Evolutionary conservation across 2,329 filamentous ascomycete species (phyloP), one percentile per base, ranked within the genome.

Genomic region (Colletotrichum limetticola): DNA sequence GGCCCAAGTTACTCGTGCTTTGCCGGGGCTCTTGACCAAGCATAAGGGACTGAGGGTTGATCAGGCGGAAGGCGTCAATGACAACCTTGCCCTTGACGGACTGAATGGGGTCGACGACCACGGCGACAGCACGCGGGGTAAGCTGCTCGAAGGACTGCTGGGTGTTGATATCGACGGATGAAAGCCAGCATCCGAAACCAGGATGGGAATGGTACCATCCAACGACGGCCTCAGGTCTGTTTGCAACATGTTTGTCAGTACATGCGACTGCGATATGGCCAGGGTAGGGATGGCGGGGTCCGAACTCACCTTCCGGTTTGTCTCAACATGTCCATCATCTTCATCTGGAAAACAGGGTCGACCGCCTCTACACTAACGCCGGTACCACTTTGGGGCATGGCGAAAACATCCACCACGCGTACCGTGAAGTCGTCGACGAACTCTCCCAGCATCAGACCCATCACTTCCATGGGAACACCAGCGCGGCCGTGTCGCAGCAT

Each of bases 251-350:
- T 49, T 68, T 57, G 59, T 71, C 69, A 62, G 55, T 68, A 68
- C 49, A 28, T n/a, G 42, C 16, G 24, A 74, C 6, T 49, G 42
- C 19, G 42, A 49, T 49, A 49, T n/a, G 42, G 19, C 42, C n/a
- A 12, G 16, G 58, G 52, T 19, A 14, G 14, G 35, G 61, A 75
- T 66, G 74, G 63, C 19, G 57, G 8, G 24, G 58, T 63, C 59
- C 22, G 62, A 57, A 75, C 90, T 79, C 87, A 97, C 95, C 97
- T 91, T 85, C 97, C 97, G 71, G 97, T 99, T 88, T 99, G 97
- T 80, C 94, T 90, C 82, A 99, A 88, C 97, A 99, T 98, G 83
- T 99, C 97, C 97, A 99, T 99, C 97, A 99, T 99, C 89, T 98
- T 99, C 80, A 95, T 98, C 87, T 99, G 97, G 84, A 99, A 99